Evolutionary conservation across 768 basidiomycete genomes (phyloP), one percentile per base, ranked within the genome.

Genomic region (Butyriboletus loyo): DNA sequence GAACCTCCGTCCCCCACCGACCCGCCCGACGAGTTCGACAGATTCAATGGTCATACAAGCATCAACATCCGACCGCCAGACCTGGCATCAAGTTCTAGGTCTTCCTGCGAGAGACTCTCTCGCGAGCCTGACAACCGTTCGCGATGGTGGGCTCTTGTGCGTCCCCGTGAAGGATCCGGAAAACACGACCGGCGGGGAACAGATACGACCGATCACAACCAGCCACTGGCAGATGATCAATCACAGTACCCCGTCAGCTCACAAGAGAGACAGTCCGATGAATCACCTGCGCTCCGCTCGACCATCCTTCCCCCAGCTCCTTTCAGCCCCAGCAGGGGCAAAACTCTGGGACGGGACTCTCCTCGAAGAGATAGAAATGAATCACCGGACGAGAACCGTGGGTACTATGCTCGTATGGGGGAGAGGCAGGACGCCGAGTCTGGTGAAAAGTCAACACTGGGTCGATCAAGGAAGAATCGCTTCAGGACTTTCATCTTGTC

Each of bases 141-240:
- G 52, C 81, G 81, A 45, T 91, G 89, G 89, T 88, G 84, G 83
- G 72, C 86, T 0, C 89, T 91, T 66, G 82, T 82, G 25, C 78
- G 82, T 35, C 81, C 83, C 41, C 79, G 83, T 30, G 73, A 67
- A 39, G 64, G 65, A 24, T 46, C 51, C 25, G 32, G 31, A n/a
- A 53, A 46, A 40, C 54, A 43, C 2, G 49, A 44, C 31, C 53
- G 54, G 48, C 51, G 39, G 14, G 42, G 27, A 24, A 19, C 53
- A 14, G 50, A 47, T 35, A 34, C 37, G 22, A 27, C 48, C 7
- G 22, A 39, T 32, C 51, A 34, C 41, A 22, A 24, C 31, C 52
- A 35, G 5, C 54, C 53, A 13, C 35, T 32, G 19, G n/a, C 52
- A 13, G 58, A 53, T 5, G 63, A 62, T 39, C 65, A 28, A 1